A percentile compares a stretch with the other conserved stretches of the same genome.
Conservation (phyloP, 2,329 filamentous ascomycete genomes). For the Diaporthe sp. region DNA sequence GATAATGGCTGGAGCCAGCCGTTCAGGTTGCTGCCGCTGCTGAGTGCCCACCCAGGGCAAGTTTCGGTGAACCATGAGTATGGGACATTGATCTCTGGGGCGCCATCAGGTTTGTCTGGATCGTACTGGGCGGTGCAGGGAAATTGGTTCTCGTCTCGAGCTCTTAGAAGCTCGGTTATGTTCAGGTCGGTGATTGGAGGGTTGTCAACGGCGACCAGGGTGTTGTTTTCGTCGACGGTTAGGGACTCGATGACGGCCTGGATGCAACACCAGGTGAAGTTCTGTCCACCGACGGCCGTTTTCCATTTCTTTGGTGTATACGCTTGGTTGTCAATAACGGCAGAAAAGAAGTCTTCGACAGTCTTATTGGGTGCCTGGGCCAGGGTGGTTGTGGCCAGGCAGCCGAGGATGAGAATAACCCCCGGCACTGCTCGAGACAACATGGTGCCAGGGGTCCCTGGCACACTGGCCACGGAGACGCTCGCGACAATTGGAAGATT, state of each 20-base stretch:
- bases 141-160: slow-evolving; percentile 41
- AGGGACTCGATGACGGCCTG: slow-evolving; percentile 44
- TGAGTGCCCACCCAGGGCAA: slow-evolving; percentile 48
- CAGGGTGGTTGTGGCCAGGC: background rate
- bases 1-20: slow-evolving; percentile 47
- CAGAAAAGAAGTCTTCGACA: background rate
- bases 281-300: slow-evolving; percentile 43
- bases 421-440: background rate
- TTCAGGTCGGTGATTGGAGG: slow-evolving; percentile 26
- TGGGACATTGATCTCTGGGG: slow-evolving; percentile 44
- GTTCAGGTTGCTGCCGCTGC: slow-evolving; percentile 44
- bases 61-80: slow-evolving; percentile 43
- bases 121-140: slow-evolving; percentile 47
- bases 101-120: slow-evolving; percentile 40
- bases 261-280: slow-evolving; percentile 47
- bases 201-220: slow-evolving; percentile 37
- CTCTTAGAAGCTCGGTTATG: slow-evolving; percentile 10
- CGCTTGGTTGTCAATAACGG: background rate
- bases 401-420: background rate
- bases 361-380: background rate
- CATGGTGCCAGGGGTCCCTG: slow-evolving; percentile 1
- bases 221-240: slow-evolving; percentile 34
- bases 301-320: slow-evolving; percentile 4
- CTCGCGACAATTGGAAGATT: background rate
- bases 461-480: background rate